Base-by-base conservation (phyloP, 345 rosid genomes). In the Cardiospermum halicacabum region DNA sequence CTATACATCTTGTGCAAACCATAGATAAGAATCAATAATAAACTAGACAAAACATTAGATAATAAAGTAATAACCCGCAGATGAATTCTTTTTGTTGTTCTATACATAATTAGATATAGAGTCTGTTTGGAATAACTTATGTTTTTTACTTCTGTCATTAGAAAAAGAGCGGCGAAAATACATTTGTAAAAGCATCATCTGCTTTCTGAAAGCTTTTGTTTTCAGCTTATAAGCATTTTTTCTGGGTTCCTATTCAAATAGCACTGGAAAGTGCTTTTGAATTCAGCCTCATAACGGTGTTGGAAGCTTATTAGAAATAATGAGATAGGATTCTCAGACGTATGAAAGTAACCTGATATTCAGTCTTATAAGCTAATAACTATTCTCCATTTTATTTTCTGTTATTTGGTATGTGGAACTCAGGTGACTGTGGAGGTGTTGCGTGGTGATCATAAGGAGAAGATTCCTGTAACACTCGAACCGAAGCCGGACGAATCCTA, bases 371-470 rank as follows among this genome's bases (percentile, higher is more conserved):
- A 42, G 16, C 18, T 16, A 12, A 13, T 15, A 32, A 12, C 18
- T 42, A 42, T 16, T 42, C 48, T 19, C 19, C n/a, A 1, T 15
- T 42, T 42, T 19, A 42, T 12, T 3, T 42, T 42, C 11, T 40
- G 47, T 40, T 40, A 40, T 40, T 1, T 40, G n/a, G n/a, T n/a
- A n/a, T n/a, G n/a, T n/a, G n/a, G 32, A 56, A 3, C 48, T 40
- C 77, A 93, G 97, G 89, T 90, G 69, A 80, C 59, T 1, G 91
- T 93, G 67, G 97, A 90, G 80, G 96, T 93, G 40, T 72, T 93
- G 69, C 89, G 97, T 2, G 96, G 97, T 3, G 97, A 93, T 74
- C 98, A 82, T 59, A 88, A 90, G 77, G 98, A 93, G 79, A 87
- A 88, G 77, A 86, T 93, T 63, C 81, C 96, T 1, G 92, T 93